Evolutionary conservation across 1,284 basidiomycete genomes (phyloP).

Genomic region (Farysia itapuensis): DNA sequence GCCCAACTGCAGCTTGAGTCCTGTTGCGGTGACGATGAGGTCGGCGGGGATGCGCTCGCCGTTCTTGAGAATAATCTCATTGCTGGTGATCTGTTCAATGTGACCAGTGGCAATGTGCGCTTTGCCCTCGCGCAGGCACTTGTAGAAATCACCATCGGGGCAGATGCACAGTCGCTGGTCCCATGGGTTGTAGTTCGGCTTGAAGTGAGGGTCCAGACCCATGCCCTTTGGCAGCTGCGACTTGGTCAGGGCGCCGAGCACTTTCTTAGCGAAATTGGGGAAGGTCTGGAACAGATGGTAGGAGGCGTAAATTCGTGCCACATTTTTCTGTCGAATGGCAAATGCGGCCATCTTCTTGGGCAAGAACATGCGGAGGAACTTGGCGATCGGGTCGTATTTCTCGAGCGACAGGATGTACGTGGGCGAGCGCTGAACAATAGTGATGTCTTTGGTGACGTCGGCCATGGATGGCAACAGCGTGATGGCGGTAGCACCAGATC

Average conservation of each 20-base stretch:
- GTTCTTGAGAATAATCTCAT: conserved; percentile 49
- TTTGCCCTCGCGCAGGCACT: conserved; percentile 49
- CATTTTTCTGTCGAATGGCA: conserved; percentile 43
- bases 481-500: conserved; percentile 56
- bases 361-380: conserved; percentile 44
- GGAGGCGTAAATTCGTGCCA: conserved; percentile 48
- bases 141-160: conserved; percentile 59
- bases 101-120: conserved; percentile 56
- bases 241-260: conserved; percentile 33
- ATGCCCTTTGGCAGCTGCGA: conserved; percentile 46
- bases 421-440: conserved; percentile 58
- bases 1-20: conserved; percentile 50
- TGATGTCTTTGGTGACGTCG: conserved; percentile 43
- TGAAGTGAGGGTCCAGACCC: conserved; percentile 59
- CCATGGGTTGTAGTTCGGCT: conserved; percentile 58
- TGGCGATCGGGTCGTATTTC: conserved; percentile 38
- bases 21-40: conserved; percentile 58
- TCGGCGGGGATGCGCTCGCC: conserved; percentile 53
- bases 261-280: conserved; percentile 38
- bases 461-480: conserved; percentile 54
- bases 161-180: conserved; percentile 58
- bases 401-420: conserved; percentile 55
- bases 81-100: conserved; percentile 49
- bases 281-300: conserved; percentile 53
- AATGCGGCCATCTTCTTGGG: conserved; percentile 27